phyloP scores from a whole-genome alignment of 2,329 filamentous ascomycete species.

The Trichoderma atrobrunneum region DNA sequence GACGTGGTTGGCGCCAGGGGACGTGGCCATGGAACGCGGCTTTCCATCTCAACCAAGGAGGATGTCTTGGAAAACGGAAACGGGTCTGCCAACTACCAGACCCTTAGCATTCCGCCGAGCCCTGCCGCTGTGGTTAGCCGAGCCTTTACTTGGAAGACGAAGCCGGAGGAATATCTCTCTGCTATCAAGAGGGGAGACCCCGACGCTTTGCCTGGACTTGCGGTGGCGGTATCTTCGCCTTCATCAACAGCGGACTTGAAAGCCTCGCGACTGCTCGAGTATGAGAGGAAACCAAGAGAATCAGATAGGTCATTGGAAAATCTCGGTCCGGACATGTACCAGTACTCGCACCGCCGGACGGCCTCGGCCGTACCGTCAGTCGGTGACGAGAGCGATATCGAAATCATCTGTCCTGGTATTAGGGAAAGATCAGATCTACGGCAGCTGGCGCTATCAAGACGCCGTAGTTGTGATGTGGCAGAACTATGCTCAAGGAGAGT shows the following conservation, averaged over 20 bases:
- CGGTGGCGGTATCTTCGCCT: conserved; percentile 27
- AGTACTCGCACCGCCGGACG: conserved; percentile 42
- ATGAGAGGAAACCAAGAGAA: conserved; percentile 25
- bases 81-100: conserved; percentile 19
- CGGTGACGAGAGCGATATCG: conserved; percentile 47
- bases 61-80: conserved; percentile 42
- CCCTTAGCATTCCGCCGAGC: conserved; percentile 33
- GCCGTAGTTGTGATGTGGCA: conserved; percentile 53
- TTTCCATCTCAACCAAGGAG: conserved; percentile 50
- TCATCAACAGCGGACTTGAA: conserved; percentile 31
- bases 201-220: conserved; percentile 28
- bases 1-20: conserved; percentile 57
- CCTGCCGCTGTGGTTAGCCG: conserved; percentile 42
- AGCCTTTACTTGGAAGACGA: conserved; percentile 63
- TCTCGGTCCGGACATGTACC: conserved; percentile 42
- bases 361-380: conserved; percentile 58
- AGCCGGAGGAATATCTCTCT: conserved; percentile 57
- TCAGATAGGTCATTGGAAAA: conserved; percentile 28
- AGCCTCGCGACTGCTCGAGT: conserved; percentile 25
- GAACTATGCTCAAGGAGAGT: conserved; percentile 30
- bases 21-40: conserved; percentile 52
- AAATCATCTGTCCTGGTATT: background rate
- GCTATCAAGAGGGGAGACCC: conserved; percentile 38
- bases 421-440: conserved; percentile 37
- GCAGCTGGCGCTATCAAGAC: conserved; percentile 56